Base-by-base conservation (phyloP, 805 yeast species). In the Isabelozyma rhagii region DNA sequence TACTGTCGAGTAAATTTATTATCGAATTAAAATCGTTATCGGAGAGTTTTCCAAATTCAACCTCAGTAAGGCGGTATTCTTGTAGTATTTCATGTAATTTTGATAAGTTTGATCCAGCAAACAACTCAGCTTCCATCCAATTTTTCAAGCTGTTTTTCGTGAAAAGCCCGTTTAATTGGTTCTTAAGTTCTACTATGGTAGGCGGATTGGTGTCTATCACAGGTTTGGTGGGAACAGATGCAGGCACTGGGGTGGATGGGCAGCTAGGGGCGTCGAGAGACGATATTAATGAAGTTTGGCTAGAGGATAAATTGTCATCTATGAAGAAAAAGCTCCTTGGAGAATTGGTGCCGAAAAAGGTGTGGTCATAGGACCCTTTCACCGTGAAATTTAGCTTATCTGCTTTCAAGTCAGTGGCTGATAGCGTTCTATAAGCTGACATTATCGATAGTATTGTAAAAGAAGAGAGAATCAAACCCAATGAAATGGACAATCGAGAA, bases 371-470 rank as follows among this genome's bases (percentile, higher is more conserved):
- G 11, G 54, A 45, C 8, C 34, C 34, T 43, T 39, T 38, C 10
- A 53, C 45, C 14, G 57, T 51, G 27, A 53, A 49, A 18, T 49
- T 51, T 9, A 53, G 28, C 36, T 43, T 49, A 31, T 53, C 57
- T 14, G 47, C 39, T 27, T 43, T 43, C 14, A 51, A 21, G 41
- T 50, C 51, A 25, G 54, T 53, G 4, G 55, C 41, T 27, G 53
- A 51, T 38, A 53, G 42, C 3, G 55, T 49, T 21, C 47, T 47
- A 39, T 50, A 52, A 45, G 34, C 13, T 7, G 45, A 42, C 45
- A 42, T 42, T 34, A 28, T 14, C 10, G 14, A 15, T 27, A 5
- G 27, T 15, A 15, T 15, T 15, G 17, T 15, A 15, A 15, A 25
- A 41, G 29, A 18, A 8, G 18, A 17, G 10, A 13, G 8, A 8